phyloP scores from a whole-genome alignment of 2,329 filamentous ascomycete genomes.

The Colletotrichum limetticola region DNA sequence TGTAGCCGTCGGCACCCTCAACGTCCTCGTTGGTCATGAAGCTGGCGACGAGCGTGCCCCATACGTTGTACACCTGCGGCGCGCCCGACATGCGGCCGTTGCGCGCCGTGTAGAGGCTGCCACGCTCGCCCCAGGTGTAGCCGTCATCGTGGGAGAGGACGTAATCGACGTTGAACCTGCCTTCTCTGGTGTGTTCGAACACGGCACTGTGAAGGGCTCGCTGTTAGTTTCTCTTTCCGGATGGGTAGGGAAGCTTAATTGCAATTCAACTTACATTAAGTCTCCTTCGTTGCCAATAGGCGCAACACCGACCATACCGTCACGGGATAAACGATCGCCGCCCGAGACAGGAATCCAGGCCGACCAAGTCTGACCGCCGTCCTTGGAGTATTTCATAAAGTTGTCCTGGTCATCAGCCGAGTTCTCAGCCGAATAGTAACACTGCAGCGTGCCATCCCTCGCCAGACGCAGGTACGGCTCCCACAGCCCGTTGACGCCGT shows the following conservation, averaged over 20 bases:
- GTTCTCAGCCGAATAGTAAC: constrained; percentile 57
- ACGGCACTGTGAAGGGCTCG: too few relatives aligned
- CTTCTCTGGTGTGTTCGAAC: too few relatives aligned
- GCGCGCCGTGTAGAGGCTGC: constrained; percentile 48
- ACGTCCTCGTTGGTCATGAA: constrained; percentile 58
- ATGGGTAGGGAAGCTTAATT: too few relatives aligned
- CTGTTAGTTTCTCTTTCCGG: too few relatives aligned
- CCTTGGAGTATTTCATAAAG: constrained; percentile 49
- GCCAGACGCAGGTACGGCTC: constrained; percentile 56
- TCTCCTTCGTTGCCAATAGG: too few relatives aligned
- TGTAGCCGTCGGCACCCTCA: constrained; percentile 39
- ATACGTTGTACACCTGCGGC: constrained; percentile 46
- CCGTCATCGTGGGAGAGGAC: constrained; percentile 54
- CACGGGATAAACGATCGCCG: too few relatives aligned
- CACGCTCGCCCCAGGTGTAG: constrained; percentile 49
- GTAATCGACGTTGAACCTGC: constrained; percentile 42
- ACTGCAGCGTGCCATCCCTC: constrained; percentile 50
- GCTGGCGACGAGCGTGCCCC: constrained; percentile 51
- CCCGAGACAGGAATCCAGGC: constrained; percentile 43
- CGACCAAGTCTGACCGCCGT: constrained; percentile 53
- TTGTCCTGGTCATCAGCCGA: constrained; percentile 52
- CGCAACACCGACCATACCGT: too few relatives aligned
- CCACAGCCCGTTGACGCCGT: constrained; percentile 51
- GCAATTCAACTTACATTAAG: too few relatives aligned
- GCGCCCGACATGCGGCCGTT: constrained; percentile 50